Base-by-base conservation (phyloP, 257 asterid species). In the Solanum ossicruentum region DNA sequence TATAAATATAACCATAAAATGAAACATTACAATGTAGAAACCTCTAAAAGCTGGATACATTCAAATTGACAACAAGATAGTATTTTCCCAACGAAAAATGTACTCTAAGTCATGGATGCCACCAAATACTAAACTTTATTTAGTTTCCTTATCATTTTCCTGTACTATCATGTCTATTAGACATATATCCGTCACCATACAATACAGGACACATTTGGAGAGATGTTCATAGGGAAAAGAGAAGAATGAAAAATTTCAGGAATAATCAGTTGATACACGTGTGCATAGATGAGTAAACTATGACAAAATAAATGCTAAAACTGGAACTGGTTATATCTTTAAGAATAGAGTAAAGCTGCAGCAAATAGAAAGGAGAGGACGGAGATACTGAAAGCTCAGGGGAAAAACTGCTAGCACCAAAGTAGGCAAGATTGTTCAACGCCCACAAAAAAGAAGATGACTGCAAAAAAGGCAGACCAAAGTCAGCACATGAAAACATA, bases 381-480 rank as follows among this genome's bases (percentile, higher is more conserved):
- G 8, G 17, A 51, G 49, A 65, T 26, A 56, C 39, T 12, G 54
- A 56, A 8, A 58, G 12, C 56, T 86, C 57, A 84, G 65, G 82
- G 77, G 54, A 20, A 73, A 85, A 60, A 79, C 79, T 85, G 70
- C 98, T 93, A 87, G 92, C 97, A 88, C 80, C 88, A 77, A 96
- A 90, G 84, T 88, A 91, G 23, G 98, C 97, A 87, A 92, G 95
- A 90, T 88, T 93, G 92, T 95, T 96, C 91, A 96, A 83, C 18
- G 93, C 98, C 86, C 93, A 90, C 86, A 67, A 65, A 87, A 98
- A 95, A 23, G 99, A 93, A 13, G 96, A 89, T 83, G 98, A 93
- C 98, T 95, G 98, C 87, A 82, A 88, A 88, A 88, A 78, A 39
- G 23, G 84, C 88, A 79, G 84, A 85, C 63, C 70, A 73, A 58